A percentile compares a stretch with the other conserved stretches of the same genome.
Evolutionary conservation across 345 rosid species (phyloP).

Genomic region (Aquilaria yunnanensis): DNA sequence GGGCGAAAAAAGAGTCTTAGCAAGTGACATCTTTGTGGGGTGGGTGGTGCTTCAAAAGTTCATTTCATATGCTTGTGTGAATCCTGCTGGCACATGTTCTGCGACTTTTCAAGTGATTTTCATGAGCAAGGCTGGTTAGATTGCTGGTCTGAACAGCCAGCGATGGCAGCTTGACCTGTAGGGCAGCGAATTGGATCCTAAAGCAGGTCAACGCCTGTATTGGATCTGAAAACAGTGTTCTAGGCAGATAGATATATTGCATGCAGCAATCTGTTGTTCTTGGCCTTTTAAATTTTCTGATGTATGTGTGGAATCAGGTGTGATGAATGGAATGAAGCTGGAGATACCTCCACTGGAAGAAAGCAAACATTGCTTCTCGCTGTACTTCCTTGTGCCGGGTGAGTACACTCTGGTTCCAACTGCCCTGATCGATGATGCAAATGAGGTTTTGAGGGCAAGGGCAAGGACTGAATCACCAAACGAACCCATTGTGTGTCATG

Average conservation of each 20-base stretch:
- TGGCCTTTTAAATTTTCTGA: background rate
- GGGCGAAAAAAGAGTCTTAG: no score
- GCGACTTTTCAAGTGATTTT: no score
- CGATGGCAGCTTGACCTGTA: no score
- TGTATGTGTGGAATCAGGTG: slow-evolving; percentile 35
- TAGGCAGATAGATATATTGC: background rate
- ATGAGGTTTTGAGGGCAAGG: slow-evolving; percentile 75
- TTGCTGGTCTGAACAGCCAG: no score
- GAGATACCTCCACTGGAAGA: slow-evolving; percentile 82
- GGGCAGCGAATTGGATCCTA: no score
- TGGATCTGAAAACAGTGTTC: background rate
- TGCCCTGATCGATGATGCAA: slow-evolving; percentile 81
- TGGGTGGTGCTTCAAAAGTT: no score
- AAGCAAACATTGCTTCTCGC: slow-evolving; percentile 63
- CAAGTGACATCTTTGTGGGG: no score
- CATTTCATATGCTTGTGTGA: no score
- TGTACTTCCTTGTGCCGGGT: slow-evolving; percentile 89
- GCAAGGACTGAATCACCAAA: slow-evolving; percentile 65
- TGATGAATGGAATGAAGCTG: slow-evolving; percentile 60
- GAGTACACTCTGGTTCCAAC: slow-evolving; percentile 87
- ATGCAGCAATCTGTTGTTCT: background rate
- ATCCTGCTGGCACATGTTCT: no score
- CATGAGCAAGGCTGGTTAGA: no score
- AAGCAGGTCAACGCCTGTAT: no score
- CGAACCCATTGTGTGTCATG: slow-evolving; percentile 92